These are phyloP conservation scores for Cylindrodendrum hubeiense DNA, from an alignment of 2,329 filamentous ascomycete genomes.

Conservation along the genomic window DNA sequence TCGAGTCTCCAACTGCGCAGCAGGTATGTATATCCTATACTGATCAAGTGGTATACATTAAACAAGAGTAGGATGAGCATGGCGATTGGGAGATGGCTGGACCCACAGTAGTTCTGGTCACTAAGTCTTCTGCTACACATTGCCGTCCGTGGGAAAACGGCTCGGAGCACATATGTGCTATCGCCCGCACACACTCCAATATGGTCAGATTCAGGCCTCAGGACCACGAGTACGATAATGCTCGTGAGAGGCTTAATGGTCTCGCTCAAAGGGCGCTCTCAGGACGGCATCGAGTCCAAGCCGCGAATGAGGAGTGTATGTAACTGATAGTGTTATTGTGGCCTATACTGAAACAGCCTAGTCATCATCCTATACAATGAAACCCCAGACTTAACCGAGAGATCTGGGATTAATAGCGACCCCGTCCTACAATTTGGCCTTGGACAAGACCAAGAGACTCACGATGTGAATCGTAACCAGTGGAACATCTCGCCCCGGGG, in stretches of 20 bases:
- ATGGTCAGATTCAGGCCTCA: constrained; percentile 41
- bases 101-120: constrained; percentile 32
- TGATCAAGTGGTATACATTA: neutral
- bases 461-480: neutral
- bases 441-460: too few species aligned
- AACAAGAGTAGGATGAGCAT: constrained; percentile 24
- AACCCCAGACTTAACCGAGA: too few species aligned
- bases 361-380: too few species aligned
- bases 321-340: too few species aligned
- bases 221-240: constrained; percentile 21
- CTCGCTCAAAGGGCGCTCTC: constrained; percentile 15
- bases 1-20: constrained; percentile 37
- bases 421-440: too few species aligned
- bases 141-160: constrained; percentile 35
- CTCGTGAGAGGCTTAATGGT: constrained; percentile 16
- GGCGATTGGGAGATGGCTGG: constrained; percentile 41
- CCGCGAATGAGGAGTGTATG: too few species aligned
- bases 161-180: constrained; percentile 34
- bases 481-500: neutral
- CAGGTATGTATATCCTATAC: constrained; percentile 21
- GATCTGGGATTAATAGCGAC: too few species aligned
- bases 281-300: neutral
- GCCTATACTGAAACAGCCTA: too few species aligned
- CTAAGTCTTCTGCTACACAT: constrained; percentile 38
- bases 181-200: constrained; percentile 37